phyloP scores from a whole-genome alignment of 306 rosid genomes.

The Morella rubra region DNA sequence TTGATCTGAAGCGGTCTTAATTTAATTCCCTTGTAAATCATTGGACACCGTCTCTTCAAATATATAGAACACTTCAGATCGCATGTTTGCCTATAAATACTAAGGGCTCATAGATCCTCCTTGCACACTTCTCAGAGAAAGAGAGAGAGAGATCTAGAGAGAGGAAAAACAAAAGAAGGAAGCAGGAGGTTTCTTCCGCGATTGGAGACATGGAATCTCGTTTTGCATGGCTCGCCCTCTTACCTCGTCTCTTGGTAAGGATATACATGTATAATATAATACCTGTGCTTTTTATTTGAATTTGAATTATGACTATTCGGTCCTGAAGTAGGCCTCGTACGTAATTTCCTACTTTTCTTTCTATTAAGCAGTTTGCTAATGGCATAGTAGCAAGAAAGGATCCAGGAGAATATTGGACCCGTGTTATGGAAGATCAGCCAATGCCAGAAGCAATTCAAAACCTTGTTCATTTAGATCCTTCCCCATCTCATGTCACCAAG shows the following conservation, averaged over 20 bases:
- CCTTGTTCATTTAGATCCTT: conserved; percentile 15
- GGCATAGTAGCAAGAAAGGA: conserved; percentile 19
- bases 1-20: no score
- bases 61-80: no score
- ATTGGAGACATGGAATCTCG: no score
- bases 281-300: no score
- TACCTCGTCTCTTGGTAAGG: no score
- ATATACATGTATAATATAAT: no score
- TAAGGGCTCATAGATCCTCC: background rate
- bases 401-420: conserved; percentile 3
- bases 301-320: no score
- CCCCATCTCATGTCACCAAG: background rate
- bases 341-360: background rate
- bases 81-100: background rate
- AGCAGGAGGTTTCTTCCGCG: background rate
- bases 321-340: background rate
- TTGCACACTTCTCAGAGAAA: background rate
- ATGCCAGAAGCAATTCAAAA: conserved; percentile 24
- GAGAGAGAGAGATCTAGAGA: no score
- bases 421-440: background rate
- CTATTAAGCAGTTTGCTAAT: background rate
- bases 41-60: no score
- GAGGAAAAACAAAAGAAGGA: background rate
- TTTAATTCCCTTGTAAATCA: no score
- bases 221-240: no score